Percentiles rank a stretch among this genome's conserved stretches.
Conservation (phyloP, 2,329 filamentous ascomycete genomes). For the Fusarium albidum region DNA sequence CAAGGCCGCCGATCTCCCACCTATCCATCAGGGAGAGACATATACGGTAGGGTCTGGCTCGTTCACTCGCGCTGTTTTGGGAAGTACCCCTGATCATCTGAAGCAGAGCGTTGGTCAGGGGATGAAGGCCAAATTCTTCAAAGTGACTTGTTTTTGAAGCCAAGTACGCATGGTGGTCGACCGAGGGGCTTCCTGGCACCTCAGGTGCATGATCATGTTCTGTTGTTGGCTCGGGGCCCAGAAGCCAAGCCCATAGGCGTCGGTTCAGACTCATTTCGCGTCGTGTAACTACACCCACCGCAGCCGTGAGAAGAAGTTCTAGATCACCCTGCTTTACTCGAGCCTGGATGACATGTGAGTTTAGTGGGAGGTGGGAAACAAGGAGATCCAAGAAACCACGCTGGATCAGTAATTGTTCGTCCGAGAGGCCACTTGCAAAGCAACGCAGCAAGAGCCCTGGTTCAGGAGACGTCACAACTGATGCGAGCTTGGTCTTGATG, state of each 20-base stretch:
- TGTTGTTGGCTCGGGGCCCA: conserved; percentile 74
- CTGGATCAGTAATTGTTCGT: conserved; percentile 91
- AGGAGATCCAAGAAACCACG: conserved; percentile 92
- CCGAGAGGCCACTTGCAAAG: conserved; percentile 87
- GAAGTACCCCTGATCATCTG: conserved; percentile 70
- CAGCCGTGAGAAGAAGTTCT: conserved; percentile 81
- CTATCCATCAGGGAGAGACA: conserved; percentile 97
- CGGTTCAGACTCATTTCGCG: conserved; percentile 97
- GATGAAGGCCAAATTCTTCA: conserved; percentile 76
- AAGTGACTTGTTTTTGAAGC: conserved; percentile 81
- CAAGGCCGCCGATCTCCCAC: conserved; percentile 93
- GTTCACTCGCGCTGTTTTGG: conserved; percentile 59
- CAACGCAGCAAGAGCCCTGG: conserved; percentile 89
- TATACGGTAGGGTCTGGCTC: conserved; percentile 86
- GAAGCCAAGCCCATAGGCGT: conserved; percentile 93
- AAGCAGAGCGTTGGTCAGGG: conserved; percentile 77
- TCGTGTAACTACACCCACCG: conserved; percentile 85
- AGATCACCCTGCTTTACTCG: conserved; percentile 78
- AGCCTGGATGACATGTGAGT: conserved; percentile 81
- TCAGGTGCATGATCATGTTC: conserved; percentile 59
- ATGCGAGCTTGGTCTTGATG: conserved; percentile 60
- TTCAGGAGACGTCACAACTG: conserved; percentile 85
- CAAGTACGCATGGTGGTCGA: conserved; percentile 55
- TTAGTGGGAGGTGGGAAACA: conserved; percentile 87
- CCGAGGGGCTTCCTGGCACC: conserved; percentile 52